These are phyloP conservation scores for Peronospora belbahrii DNA, from an alignment of 352 stramenopile genomes.

Conservation along the genomic window DNA sequence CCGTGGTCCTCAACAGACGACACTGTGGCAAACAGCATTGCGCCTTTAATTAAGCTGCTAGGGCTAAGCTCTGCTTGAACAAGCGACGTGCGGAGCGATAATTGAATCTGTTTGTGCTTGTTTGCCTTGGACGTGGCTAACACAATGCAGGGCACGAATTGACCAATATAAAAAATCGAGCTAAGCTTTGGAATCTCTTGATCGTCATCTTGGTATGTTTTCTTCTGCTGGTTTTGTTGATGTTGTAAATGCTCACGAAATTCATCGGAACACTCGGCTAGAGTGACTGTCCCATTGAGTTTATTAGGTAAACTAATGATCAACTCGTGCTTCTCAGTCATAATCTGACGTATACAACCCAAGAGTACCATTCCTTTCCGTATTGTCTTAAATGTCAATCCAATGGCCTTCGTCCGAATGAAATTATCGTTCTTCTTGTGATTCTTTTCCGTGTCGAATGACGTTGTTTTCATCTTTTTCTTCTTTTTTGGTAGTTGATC, in stretches of 20 bases:
- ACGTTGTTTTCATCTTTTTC: slow-evolving; percentile 20
- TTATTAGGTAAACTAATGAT: slow-evolving; percentile 90
- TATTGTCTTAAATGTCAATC: slow-evolving; percentile 67
- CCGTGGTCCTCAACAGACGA: slow-evolving; percentile 91
- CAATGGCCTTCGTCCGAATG: too few relatives aligned
- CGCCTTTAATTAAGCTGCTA: slow-evolving; percentile 55
- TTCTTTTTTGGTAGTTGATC: slow-evolving; percentile 21
- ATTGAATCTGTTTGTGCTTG: slow-evolving; percentile 83
- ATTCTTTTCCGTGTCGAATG: slow-evolving; percentile 8
- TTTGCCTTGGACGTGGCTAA: slow-evolving; percentile 61
- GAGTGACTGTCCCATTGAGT: slow-evolving; percentile 86
- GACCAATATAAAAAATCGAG: slow-evolving; percentile 59
- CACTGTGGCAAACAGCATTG: slow-evolving; percentile 82
- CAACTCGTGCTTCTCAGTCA: slow-evolving; percentile 64
- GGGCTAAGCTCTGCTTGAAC: slow-evolving; percentile 77
- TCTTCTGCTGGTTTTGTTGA: slow-evolving; percentile 18
- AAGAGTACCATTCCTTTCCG: slow-evolving; percentile 73
- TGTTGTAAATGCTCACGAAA: slow-evolving; percentile 38
- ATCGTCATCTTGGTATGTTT: slow-evolving; percentile 12
- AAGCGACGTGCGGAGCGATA: slow-evolving; percentile 81
- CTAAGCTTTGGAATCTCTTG: slow-evolving; percentile 39
- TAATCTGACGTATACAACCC: slow-evolving; percentile 86
- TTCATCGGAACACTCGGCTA: slow-evolving; percentile 75
- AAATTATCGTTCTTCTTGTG: slow-evolving; percentile 7
- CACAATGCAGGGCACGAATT: slow-evolving; percentile 84